Evolutionary conservation across 176 grass and related monocot species (phyloP), one percentile per base, ranked within the genome.

Genomic region (Cocos nucifera): DNA sequence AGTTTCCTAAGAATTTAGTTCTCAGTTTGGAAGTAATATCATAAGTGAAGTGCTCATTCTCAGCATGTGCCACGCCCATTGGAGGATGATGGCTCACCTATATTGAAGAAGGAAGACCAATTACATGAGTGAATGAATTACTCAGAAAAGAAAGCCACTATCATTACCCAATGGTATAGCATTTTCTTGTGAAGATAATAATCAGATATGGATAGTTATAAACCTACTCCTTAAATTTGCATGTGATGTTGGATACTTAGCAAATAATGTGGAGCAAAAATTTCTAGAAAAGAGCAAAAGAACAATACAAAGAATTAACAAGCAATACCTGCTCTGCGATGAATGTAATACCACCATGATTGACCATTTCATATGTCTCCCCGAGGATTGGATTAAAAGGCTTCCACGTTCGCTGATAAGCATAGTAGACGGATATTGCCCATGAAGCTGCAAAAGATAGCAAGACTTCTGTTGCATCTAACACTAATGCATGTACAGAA

Each of bases 1-100:
- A 92, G 64, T 98, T 98, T 50, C 93, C 93, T 75, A 98, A 76
- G 73, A 98, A 98, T 51, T 98, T 98, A 15, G 93, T 89, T 82
- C 83, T 98, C 67, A 98, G 50, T 70, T 98, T 98, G 16, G 93
- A 98, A 2, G 93, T 86, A 14, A 98, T 92, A 67, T 98, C 93
- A 71, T 98, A 98, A 14, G 72, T 86, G 78, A 98, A 98, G 86
- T 98, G 93, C 3, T 78, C 79, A 17, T 98, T 98, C 70, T 98
- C 93, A 73, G 75, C 72, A 70, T 98, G 93, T 32, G 75, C 93
- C 50, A 17, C 88, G 50, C 93, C 83, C 93, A 92, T 98, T 9
- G 93, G 93, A 69, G 93, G 93, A 82, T 98, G 93, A 64, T 98
- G 93, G 32, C 93, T 92, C 64, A 98, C 93, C 93, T 92, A 44